phyloP scores from a whole-genome alignment of 1,284 basidiomycete genomes.

The Microbotryum scabiosae region DNA sequence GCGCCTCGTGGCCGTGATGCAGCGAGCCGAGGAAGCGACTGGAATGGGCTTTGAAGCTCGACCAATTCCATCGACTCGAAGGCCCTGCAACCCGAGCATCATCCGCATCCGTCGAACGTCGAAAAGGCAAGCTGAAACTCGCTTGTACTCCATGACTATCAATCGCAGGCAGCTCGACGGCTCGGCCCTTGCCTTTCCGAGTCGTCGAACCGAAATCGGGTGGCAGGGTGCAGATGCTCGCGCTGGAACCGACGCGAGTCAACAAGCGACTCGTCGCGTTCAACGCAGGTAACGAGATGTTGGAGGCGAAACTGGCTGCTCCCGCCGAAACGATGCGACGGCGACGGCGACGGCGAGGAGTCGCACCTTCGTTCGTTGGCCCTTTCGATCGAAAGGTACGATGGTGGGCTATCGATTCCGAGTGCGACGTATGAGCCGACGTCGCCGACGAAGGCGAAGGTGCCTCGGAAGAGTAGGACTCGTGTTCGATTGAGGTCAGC shows the following conservation, averaged over 20 bases:
- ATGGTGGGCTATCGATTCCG: too few relatives aligned
- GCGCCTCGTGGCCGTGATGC: background rate
- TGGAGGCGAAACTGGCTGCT: background rate
- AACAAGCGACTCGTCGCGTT: background rate
- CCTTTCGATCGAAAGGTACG: too few relatives aligned
- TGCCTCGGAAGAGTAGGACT: slow-evolving; percentile 1
- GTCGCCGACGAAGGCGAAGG: background rate
- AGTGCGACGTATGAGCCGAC: too few relatives aligned
- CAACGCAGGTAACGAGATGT: slow-evolving; percentile 3
- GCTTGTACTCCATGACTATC: background rate
- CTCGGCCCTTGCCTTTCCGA: slow-evolving; percentile 16
- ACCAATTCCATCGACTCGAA: too few relatives aligned
- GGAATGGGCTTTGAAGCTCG: too few relatives aligned
- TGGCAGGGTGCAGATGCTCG: slow-evolving; percentile 23
- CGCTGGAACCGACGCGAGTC: slow-evolving; percentile 6
- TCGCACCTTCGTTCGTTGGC: too few relatives aligned
- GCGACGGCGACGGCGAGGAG: slow-evolving; percentile 2
- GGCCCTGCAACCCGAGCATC: too few relatives aligned
- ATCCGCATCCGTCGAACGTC: too few relatives aligned
- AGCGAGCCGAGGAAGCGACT: background rate
- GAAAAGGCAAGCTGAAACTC: background rate
- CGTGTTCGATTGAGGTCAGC: background rate
- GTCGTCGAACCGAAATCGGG: slow-evolving; percentile 12
- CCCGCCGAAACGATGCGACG: background rate
- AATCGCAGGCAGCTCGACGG: background rate